Base-by-base conservation (phyloP, 768 basidiomycete genomes). In the Trametes elegans region DNA sequence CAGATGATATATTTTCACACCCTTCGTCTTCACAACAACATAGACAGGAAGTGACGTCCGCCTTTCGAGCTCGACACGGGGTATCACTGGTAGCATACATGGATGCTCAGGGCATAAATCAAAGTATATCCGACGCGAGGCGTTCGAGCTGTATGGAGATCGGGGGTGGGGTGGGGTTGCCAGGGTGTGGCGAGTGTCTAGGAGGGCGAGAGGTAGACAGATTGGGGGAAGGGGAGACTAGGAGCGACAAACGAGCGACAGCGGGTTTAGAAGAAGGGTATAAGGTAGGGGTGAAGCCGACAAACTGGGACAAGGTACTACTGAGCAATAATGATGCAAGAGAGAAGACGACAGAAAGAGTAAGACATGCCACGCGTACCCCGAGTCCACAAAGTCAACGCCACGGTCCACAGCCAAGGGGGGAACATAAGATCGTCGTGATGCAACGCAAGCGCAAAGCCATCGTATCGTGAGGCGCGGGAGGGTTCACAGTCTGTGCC, bases 401-500 rank as follows among this genome's bases (percentile, higher is more conserved):
- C 49, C 47, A 53, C 36, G 42, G 52, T 51, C 39, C 61, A 45
- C 48, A 36, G 29, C 40, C 38, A 21, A 38, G 31, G 41, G n/a
- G 50, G 35, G 16, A 54, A 54, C 55, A 46, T 43, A 55, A 53
- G 49, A 47, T 36, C 38, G 44, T 36, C 48, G 38, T 53, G 39
- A 43, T 23, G 48, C 50, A 45, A 36, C 40, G 31, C 38, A 34
- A 39, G 36, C 2, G 13, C 23, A 35, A 39, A 48, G n/a, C n/a
- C n/a, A n/a, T n/a, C n/a, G n/a, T 14, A 38, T 34, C 5, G 28
- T 16, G 31, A 40, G 26, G 11, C 13, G 1, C 24, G 44, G 10
- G 13, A 24, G 19, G 5, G 14, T 21, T 58, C 42, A 97, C 64
- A 98, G 80, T 57, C 93, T 78, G 71, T 98, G 88, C 0, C 96